A percentile compares a stretch with the other conserved stretches of the same genome.
These are phyloP conservation scores for Xylariaceae sp. DNA, from an alignment of 2,329 filamentous ascomycete species.

Conservation along the genomic window DNA sequence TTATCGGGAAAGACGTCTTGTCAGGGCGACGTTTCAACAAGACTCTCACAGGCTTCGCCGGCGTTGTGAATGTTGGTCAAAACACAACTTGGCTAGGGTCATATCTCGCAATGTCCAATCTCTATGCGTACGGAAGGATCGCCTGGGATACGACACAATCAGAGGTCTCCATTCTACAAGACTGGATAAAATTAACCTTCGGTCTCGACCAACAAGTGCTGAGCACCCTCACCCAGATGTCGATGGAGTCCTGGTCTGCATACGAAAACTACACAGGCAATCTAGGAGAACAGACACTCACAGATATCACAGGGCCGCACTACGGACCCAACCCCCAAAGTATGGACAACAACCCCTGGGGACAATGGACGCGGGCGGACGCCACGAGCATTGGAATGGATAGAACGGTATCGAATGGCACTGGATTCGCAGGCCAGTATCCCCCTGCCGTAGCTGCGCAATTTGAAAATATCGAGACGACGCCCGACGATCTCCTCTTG, in stretches of 20 bases:
- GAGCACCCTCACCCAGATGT: conserved; percentile 57
- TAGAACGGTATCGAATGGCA: conserved; percentile 64
- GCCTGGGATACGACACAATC: conserved; percentile 59
- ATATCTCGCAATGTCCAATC: conserved; percentile 66
- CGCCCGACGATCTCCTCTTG: conserved; percentile 63
- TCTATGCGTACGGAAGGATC: conserved; percentile 65
- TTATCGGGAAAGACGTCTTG: conserved; percentile 54
- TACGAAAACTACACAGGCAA: conserved; percentile 71
- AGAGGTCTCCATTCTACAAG: conserved; percentile 49
- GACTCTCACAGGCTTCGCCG: conserved; percentile 58
- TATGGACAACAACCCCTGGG: conserved; percentile 65
- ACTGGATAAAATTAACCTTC: conserved; percentile 68
- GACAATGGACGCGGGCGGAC: conserved; percentile 69
- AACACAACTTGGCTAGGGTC: conserved; percentile 67
- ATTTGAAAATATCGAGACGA: conserved; percentile 59
- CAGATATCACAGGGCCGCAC: conserved; percentile 63
- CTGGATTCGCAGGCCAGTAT: conserved; percentile 63
- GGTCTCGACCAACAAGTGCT: conserved; percentile 50
- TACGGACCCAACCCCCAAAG: conserved; percentile 65
- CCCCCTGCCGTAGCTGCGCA: conserved; percentile 53
- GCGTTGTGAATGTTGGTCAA: conserved; percentile 63
- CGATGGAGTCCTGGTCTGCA: conserved; percentile 65
- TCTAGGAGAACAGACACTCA: conserved; percentile 64
- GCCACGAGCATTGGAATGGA: conserved; percentile 63
- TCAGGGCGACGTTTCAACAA: conserved; percentile 56